phyloP scores from a whole-genome alignment of 2,329 filamentous ascomycete species.

The Arthrinium phaeospermum region DNA sequence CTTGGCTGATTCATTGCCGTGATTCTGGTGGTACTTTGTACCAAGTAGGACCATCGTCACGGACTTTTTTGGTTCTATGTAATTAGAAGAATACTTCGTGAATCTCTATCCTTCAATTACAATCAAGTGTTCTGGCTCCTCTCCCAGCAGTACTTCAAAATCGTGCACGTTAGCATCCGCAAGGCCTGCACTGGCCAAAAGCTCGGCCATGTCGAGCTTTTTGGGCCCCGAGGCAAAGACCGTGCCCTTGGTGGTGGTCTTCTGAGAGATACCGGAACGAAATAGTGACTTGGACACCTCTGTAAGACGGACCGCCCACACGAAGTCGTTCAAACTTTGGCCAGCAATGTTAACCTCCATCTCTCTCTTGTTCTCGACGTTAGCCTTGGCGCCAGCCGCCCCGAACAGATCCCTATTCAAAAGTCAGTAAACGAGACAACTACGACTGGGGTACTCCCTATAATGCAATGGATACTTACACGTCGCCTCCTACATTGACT shows the following conservation, averaged over 20 bases:
- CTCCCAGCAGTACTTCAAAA: neutral
- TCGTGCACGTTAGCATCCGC: neutral
- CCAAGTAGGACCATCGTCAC: no score
- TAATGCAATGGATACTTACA: no score
- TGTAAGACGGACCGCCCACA: neutral
- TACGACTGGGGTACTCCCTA: no score
- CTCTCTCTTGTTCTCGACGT: neutral
- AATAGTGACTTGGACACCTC: neutral
- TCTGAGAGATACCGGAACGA: neutral
- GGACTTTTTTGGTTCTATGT: no score
- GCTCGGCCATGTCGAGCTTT: neutral
- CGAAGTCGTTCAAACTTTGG: neutral
- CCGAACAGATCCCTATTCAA: neutral
- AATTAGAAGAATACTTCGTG: no score
- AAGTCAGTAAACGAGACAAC: no score
- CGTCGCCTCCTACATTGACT: neutral
- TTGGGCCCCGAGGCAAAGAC: neutral
- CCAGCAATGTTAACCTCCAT: neutral
- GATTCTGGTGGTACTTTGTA: no score
- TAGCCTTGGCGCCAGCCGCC: neutral
- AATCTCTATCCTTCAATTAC: no score
- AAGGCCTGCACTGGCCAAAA: neutral
- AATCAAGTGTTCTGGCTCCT: neutral
- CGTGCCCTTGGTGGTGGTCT: neutral
- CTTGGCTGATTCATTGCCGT: no score